Base-by-base conservation (phyloP, 768 basidiomycete species). In the Lactarius vividus region DNA sequence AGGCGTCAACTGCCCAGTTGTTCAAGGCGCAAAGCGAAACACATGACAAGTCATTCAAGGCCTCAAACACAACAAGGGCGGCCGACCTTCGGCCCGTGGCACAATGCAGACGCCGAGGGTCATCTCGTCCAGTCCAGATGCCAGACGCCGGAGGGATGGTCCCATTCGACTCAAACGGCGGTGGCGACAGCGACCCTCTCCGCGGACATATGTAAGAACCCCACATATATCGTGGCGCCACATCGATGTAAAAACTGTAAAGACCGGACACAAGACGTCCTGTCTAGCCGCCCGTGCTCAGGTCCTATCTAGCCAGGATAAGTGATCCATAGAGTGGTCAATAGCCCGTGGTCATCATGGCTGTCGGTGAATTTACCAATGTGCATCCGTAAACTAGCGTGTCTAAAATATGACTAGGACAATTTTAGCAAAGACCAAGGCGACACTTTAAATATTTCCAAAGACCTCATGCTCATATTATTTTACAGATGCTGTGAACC, bases 341-440 rank as follows among this genome's bases (percentile, higher is more conserved):
- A 53, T 23, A n/a, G 33, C 20, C 18, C n/a, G 20, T 53, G 31
- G 61, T 62, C 61, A 53, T 29, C 52, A 62, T 31, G 31, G 52
- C 53, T 61, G 37, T 42, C 40, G 40, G 42, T 18, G 42, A 18
- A 42, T 42, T 42, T 42, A 20, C 61, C 53, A 53, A 62, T 49
- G 61, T 62, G 37, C 10, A 10, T 39, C 15, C 11, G 15, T 39
- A 39, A 39, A 39, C 10, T 39, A 15, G 37, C 11, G 15, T 39
- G 15, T 39, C 5, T 39, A 15, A 39, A 5, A 13, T 15, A 39
- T 39, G 37, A 15, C 16, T 39, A 10, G 37, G 37, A 39, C 37
- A 13, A 13, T 37, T 37, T 37, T 39, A 39, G 15, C 37, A 39
- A 16, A 39, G 15, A 13, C 35, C 11, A 37, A 37, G 35, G 35